A percentile compares a stretch with the other conserved stretches of the same genome.
Evolutionary conservation across 805 yeast species (phyloP).

Genomic region (Candida anglica): DNA sequence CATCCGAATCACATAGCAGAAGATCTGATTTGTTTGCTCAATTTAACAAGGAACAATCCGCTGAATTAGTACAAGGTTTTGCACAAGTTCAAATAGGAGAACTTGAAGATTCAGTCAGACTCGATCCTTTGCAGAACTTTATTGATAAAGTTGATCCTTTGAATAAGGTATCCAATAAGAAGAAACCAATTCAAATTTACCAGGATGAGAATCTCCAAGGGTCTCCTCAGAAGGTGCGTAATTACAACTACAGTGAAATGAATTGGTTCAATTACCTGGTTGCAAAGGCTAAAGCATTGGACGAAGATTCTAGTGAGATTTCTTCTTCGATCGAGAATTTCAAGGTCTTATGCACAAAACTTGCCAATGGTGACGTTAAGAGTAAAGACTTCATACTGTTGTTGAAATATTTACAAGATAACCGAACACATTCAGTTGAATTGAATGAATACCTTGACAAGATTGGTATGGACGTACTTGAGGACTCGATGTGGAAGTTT

Average conservation of each 20-base stretch:
- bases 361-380: constrained; percentile 6
- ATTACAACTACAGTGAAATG: constrained; percentile 27
- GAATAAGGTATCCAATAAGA: constrained; percentile 26
- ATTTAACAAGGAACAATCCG: constrained; percentile 11
- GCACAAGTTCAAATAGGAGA: constrained; percentile 27
- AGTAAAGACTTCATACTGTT: constrained; percentile 12
- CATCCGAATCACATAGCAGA: background rate
- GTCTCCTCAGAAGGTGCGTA: constrained; percentile 31
- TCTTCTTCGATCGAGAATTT: constrained; percentile 13
- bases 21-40: constrained; percentile 6
- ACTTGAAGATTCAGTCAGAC: constrained; percentile 3
- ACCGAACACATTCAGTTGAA: constrained; percentile 8
- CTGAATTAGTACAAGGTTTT: constrained; percentile 21
- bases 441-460: constrained; percentile 11
- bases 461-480: constrained; percentile 13
- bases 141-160: constrained; percentile 43
- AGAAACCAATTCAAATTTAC: constrained; percentile 34
- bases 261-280: constrained; percentile 40
- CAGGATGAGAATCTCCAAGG: constrained; percentile 29
- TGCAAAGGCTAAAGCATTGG: constrained; percentile 13
- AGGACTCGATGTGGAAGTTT: constrained; percentile 16
- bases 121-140: constrained; percentile 25
- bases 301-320: background rate
- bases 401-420: constrained; percentile 14
- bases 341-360: constrained; percentile 10